Base-by-base conservation (phyloP, 2,329 filamentous ascomycete genomes). In the Beauveria sp. region DNA sequence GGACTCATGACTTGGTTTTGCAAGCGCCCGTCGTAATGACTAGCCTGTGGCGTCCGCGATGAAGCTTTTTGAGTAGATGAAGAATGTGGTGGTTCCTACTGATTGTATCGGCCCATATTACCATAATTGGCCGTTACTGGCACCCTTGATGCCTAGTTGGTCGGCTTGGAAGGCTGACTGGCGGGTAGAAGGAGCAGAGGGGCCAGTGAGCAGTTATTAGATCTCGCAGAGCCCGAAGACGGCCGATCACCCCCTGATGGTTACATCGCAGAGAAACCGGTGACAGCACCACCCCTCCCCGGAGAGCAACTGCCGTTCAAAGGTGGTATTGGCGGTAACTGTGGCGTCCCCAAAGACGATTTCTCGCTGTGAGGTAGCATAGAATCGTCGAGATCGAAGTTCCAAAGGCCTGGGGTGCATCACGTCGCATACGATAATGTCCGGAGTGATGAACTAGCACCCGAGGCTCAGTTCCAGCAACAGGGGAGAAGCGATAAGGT, bases 181-280 rank as follows among this genome's bases (percentile, higher is more conserved):
- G 20, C 42, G 24, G 46, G 38, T 38, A 49, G 34, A 34, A 59
- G 38, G 14, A 49, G 55, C 43, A 56, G 53, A 49, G 30, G 24
- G 30, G 26, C 18, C 46, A 50, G 58, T 43, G 51, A 38, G 22
- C 53, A 52, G 54, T 45, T 16, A 58, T 45, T 16, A 62, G 54
- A 58, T 62, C 59, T 61, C 52, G 51, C 52, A 38, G 52, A 46
- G 60, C 26, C 28, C 34, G 40, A 52, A 26, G 24, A 54, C 63
- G 50, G 34, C 45, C 50, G 62, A 65, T 61, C 53, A 45, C 62
- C 63, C 63, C 65, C 63, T 64, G 63, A 64, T 66, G 65, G 68
- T 69, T 69, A 70, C 68, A 69, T 69, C 62, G 67, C 52, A 53
- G 62, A 52, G 10, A 59, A 26, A 65, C 64, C 58, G 58, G 59